Evolutionary conservation across 805 yeast species (phyloP).

Genomic region (Yarrowia sp.): DNA sequence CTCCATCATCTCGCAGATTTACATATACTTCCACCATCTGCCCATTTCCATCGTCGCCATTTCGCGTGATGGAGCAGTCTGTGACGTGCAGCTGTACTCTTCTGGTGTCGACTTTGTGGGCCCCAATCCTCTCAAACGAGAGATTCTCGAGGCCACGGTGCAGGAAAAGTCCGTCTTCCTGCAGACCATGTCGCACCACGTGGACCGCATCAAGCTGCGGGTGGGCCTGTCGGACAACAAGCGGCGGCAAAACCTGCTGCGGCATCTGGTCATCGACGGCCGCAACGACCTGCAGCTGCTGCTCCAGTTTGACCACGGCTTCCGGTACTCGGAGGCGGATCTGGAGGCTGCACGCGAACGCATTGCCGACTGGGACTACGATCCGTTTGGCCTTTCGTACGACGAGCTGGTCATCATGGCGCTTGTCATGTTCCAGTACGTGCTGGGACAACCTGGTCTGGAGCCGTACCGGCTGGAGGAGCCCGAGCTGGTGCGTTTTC

Average conservation of each 20-base stretch:
- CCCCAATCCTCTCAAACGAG: slow-evolving; percentile 21
- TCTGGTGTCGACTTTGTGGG: slow-evolving; percentile 23
- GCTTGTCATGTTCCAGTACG: slow-evolving; percentile 19
- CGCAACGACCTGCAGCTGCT: slow-evolving; percentile 9
- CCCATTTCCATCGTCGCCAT: slow-evolving; percentile 18
- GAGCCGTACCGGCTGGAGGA: slow-evolving; percentile 34
- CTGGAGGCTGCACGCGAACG: slow-evolving; percentile 2
- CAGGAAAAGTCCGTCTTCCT: background rate
- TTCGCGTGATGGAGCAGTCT: background rate
- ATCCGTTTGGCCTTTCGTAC: slow-evolving; percentile 13
- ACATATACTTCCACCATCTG: slow-evolving; percentile 24
- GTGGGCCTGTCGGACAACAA: slow-evolving; percentile 18
- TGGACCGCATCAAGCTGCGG: slow-evolving; percentile 22
- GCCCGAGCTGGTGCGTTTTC: slow-evolving; percentile 54
- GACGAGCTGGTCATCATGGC: slow-evolving; percentile 23
- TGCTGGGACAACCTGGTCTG: slow-evolving; percentile 27
- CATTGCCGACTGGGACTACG: slow-evolving; percentile 22
- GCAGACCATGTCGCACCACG: slow-evolving; percentile 3
- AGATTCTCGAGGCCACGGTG: slow-evolving; percentile 1
- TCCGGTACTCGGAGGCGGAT: background rate
- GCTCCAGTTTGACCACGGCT: slow-evolving; percentile 9
- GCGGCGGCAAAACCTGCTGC: slow-evolving; percentile 22
- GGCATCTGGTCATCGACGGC: slow-evolving; percentile 17
- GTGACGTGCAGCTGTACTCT: slow-evolving; percentile 16
- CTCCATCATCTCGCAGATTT: slow-evolving; percentile 19